phyloP scores from a whole-genome alignment of 495 filamentous ascomycete species.

The Antarctomyces pellizariae region DNA sequence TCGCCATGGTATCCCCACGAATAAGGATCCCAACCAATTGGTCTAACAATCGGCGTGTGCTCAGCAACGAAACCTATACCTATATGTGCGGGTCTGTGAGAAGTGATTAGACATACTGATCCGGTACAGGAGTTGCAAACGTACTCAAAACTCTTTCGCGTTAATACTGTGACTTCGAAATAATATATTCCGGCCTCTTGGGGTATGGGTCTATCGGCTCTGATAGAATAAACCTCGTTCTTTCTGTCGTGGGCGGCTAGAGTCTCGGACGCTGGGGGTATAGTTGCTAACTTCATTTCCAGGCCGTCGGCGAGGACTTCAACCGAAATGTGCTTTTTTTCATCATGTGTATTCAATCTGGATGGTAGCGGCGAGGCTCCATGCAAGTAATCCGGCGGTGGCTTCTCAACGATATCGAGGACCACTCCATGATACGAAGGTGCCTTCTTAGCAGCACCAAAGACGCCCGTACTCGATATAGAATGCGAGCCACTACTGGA shows the following conservation, averaged over 20 bases:
- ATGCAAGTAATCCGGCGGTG: slow-evolving; percentile 32
- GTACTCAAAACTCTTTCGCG: slow-evolving; percentile 72
- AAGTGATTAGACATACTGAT: too few species aligned
- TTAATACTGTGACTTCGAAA: slow-evolving; percentile 75
- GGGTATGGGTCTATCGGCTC: slow-evolving; percentile 81
- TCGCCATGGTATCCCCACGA: slow-evolving; percentile 98
- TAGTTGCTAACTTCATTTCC: slow-evolving; percentile 47
- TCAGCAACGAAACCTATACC: slow-evolving; percentile 68
- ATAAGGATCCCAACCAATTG: slow-evolving; percentile 87
- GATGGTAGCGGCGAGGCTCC: slow-evolving; percentile 45
- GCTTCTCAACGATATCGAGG: slow-evolving; percentile 68
- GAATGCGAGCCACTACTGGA: slow-evolving; percentile 28
- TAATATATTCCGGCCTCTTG: slow-evolving; percentile 86
- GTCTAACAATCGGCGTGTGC: slow-evolving; percentile 50
- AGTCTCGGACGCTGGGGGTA: too few species aligned
- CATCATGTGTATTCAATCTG: slow-evolving; percentile 63
- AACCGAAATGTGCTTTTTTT: slow-evolving; percentile 29
- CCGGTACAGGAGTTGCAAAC: slow-evolving; percentile 12
- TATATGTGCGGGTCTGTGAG: too few species aligned
- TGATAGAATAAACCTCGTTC: slow-evolving; percentile 64
- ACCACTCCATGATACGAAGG: slow-evolving; percentile 62
- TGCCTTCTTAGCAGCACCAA: slow-evolving; percentile 36
- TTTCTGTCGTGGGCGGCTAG: slow-evolving; percentile 26
- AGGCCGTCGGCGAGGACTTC: slow-evolving; percentile 54
- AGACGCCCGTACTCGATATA: slow-evolving; percentile 35